A percentile compares a stretch with the other conserved stretches of the same genome.
Conservation (phyloP, 331 rosid species). For the Pyracantha coccinea region DNA sequence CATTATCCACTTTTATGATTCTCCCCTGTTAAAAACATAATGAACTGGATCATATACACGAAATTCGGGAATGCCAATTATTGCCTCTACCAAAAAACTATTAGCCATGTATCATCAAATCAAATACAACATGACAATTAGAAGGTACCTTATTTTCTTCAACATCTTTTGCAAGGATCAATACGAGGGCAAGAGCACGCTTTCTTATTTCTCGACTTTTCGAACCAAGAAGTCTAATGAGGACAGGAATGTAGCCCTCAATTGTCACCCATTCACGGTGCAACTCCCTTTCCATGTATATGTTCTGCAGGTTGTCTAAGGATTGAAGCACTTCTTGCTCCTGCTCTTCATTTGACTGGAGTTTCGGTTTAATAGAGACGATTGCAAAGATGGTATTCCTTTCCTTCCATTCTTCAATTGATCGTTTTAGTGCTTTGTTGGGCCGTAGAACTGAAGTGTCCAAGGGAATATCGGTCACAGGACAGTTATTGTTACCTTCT, state of each 20-base stretch:
- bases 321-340: slow-evolving; percentile 33
- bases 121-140: neutral
- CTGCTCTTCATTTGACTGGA: slow-evolving; percentile 34
- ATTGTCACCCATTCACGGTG: slow-evolving; percentile 47
- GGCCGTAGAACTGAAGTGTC: slow-evolving; percentile 38
- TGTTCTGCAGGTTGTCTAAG: slow-evolving; percentile 23
- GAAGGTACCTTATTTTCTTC: slow-evolving; percentile 46
- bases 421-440: slow-evolving; percentile 44
- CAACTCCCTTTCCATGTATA: slow-evolving; percentile 41
- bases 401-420: slow-evolving; percentile 61
- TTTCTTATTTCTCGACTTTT: slow-evolving; percentile 41
- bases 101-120: neutral
- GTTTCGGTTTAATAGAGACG: slow-evolving; percentile 31
- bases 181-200: slow-evolving; percentile 34
- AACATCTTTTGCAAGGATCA: slow-evolving; percentile 38
- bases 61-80: neutral
- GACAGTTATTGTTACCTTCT: slow-evolving; percentile 46
- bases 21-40: slow-evolving; percentile 34
- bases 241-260: slow-evolving; percentile 46
- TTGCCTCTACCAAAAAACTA: neutral
- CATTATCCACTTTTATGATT: slow-evolving; percentile 33
- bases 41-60: neutral
- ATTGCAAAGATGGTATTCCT: slow-evolving; percentile 46
- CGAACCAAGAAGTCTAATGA: slow-evolving; percentile 39
- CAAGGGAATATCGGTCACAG: slow-evolving; percentile 39